Evolutionary conservation across 805 yeast species (phyloP), one percentile per base, ranked within the genome.

Genomic region (Komagataella mondaviorum): DNA sequence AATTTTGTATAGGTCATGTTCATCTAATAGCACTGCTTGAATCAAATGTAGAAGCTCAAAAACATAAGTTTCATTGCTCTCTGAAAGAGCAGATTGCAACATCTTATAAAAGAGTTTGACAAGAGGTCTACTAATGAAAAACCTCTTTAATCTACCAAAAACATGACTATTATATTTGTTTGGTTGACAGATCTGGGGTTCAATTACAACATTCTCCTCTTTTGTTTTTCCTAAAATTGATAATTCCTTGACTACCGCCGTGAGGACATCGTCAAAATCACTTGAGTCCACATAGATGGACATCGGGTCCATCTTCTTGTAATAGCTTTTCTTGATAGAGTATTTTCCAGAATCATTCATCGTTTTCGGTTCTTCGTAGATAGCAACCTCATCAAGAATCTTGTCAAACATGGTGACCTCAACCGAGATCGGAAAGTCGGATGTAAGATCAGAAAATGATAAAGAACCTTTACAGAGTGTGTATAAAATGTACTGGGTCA

Each of bases 341-440:
- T 83, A 86, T 48, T 75, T 74, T 20, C 95, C 95, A 54, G 78
- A 75, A 59, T 83, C 91, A 44, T 72, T 72, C 46, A 82, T 64
- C 2, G 87, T 87, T 18, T 73, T 71, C 3, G 95, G 93, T 6
- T 87, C 78, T 30, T 73, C 73, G 58, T 72, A 86, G 4, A 65
- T 72, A 1, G 88, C 73, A 24, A 81, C 69, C 57, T 86, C 86
- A 43, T 71, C 67, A 51, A 93, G 68, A 3, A 68, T 66, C 3
- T 62, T 63, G 55, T 79, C 85, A 52, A 79, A 72, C 12, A 69
- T 63, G 0, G 64, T 57, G 10, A 68, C 65, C 23, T 68, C 71
- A 6, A 71, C 59, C 49, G 62, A 61, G 23, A 56, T 71, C 24
- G 68, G 73, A 47, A 60, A 58, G 16, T 53, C 56, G 55, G 60